phyloP scores from a whole-genome alignment of 495 filamentous ascomycete genomes.

The Clohesyomyces aquaticus region DNA sequence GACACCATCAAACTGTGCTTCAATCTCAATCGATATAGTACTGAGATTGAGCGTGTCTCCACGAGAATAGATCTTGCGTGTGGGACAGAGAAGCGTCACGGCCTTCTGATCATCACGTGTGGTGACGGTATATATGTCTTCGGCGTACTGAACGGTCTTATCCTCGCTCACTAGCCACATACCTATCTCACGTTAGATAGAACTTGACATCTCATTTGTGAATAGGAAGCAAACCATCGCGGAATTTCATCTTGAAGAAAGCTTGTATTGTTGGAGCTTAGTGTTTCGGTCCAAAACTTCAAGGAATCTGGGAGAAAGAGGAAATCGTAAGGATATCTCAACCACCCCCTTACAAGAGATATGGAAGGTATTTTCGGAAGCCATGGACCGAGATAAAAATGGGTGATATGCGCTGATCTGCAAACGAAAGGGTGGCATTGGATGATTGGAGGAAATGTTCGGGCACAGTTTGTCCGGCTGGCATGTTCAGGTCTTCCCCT shows the following conservation, averaged over 20 bases:
- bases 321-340: neutral
- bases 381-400: too few species aligned
- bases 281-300: neutral
- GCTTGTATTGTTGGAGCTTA: neutral
- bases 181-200: conserved; percentile 21
- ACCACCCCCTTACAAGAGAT: too few species aligned
- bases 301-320: neutral
- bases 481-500: too few species aligned
- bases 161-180: conserved; percentile 39
- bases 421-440: too few species aligned
- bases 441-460: too few species aligned
- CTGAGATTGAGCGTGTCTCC: conserved; percentile 42
- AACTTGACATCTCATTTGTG: neutral
- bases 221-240: conserved; percentile 37
- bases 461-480: too few species aligned
- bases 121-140: conserved; percentile 37
- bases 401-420: too few species aligned
- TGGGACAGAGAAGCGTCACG: conserved; percentile 35
- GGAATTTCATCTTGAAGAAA: conserved; percentile 37
- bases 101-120: conserved; percentile 25
- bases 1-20: conserved; percentile 40
- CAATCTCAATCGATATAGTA: conserved; percentile 39
- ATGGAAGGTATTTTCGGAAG: too few species aligned
- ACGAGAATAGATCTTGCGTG: conserved; percentile 36
- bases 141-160: conserved; percentile 38